These are phyloP conservation scores for Neurospora crassa DNA, from an alignment of 2,329 filamentous ascomycete genomes.

Conservation along the genomic window DNA sequence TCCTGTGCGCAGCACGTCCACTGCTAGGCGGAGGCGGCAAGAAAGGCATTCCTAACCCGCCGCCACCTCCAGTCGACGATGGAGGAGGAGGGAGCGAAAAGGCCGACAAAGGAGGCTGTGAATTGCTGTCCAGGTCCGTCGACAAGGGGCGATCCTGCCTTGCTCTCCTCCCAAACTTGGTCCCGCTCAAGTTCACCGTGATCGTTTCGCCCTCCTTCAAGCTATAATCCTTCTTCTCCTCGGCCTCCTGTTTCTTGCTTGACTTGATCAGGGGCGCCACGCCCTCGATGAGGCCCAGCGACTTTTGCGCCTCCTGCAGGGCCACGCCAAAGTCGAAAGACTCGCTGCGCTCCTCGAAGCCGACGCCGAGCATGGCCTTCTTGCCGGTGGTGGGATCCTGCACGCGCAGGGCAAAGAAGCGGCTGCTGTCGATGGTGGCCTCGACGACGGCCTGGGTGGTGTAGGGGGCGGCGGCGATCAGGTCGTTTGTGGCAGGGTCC, in stretches of 20 bases:
- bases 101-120: conserved; percentile 31
- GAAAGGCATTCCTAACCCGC: conserved; percentile 22
- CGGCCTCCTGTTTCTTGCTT: conserved; percentile 28
- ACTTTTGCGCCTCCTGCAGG: conserved; percentile 67
- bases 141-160: conserved; percentile 22
- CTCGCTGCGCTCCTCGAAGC: conserved; percentile 78
- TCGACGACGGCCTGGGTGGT: conserved; percentile 57
- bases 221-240: conserved; percentile 66
- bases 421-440: conserved; percentile 65
- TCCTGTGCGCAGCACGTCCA: conserved; percentile 51
- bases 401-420: conserved; percentile 79
- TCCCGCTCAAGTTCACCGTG: conserved; percentile 62
- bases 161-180: conserved; percentile 40
- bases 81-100: conserved; percentile 58
- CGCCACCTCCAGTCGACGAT: conserved; percentile 12
- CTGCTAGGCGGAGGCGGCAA: conserved; percentile 58
- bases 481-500: conserved; percentile 58
- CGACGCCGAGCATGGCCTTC: conserved; percentile 73
- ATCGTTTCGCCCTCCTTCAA: conserved; percentile 87
- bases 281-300: conserved; percentile 49
- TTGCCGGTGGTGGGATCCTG: conserved; percentile 59
- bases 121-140: conserved; percentile 17
- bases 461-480: conserved; percentile 82
- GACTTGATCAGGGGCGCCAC: conserved; percentile 24
- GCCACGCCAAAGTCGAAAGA: conserved; percentile 80